Base-by-base conservation (phyloP, 768 basidiomycete genomes). In the Collybia mongolica region DNA sequence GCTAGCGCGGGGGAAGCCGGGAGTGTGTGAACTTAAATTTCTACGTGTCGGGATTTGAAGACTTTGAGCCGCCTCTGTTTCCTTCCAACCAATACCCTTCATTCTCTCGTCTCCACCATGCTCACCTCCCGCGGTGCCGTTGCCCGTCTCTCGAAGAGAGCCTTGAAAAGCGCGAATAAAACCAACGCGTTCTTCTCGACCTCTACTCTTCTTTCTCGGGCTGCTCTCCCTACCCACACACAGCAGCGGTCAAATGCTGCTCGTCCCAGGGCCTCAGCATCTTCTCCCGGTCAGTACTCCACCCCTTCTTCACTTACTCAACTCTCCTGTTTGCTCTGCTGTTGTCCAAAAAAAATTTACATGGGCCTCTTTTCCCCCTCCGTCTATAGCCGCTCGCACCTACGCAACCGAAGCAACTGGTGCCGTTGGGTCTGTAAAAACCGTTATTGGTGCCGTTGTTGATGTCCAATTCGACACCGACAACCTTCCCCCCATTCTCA, bases 401-500 rank as follows among this genome's bases (percentile, higher is more conserved):
- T 96, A 95, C 80, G 95, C 95, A 56, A 94, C 94, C 48, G 93
- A 96, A 71, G 82, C 90, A 52, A 87, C 83, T 76, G 71, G 62
- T 58, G 69, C 79, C 48, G 72, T 80, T 61, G 95, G 95, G 61
- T 74, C 81, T 40, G 90, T 98, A 66, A 97, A 98, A 81, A 95
- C 93, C 61, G 95, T 99, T 81, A 99, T 99, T 73, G 97, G 97
- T 89, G 96, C 97, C 75, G 97, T 99, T 75, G 97, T 99, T 66
- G 97, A 99, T 70, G 97, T 99, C 61, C 93, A 98, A 74, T 98
- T 98, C 66, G 95, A 96, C 60, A 84, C 86, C 44, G 95, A 96
- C 60, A 79, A 85, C 76, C 89, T 98, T 37, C 97, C 97, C 44
- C 91, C 95, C 58, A 98, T 99, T 72, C 85, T 99, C 65, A 98